A percentile compares a stretch with the other conserved stretches of the same genome.
Conservation (phyloP, 306 rosid species). For the Corylus avellana region DNA sequence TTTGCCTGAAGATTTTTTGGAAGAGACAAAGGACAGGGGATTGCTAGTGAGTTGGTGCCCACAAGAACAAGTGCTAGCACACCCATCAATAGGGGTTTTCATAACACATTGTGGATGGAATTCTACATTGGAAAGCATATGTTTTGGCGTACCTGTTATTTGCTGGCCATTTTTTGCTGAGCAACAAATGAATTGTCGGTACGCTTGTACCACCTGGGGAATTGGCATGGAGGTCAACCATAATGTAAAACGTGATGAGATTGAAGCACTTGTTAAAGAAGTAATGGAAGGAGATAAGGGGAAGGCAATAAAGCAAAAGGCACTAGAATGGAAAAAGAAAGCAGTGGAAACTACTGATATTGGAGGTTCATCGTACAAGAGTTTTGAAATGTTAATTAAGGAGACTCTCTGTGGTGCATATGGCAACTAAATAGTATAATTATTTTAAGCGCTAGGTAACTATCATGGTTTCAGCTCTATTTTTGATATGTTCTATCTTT, state of each 20-base stretch:
- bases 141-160: conserved; percentile 45
- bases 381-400: conserved; percentile 41
- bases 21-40: too few relatives aligned
- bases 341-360: conserved; percentile 37
- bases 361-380: conserved; percentile 36
- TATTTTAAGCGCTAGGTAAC: too few relatives aligned
- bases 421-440: too few relatives aligned
- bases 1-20: too few relatives aligned
- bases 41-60: too few relatives aligned
- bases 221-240: conserved; percentile 41
- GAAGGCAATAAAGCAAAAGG: conserved; percentile 29
- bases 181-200: conserved; percentile 48
- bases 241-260: conserved; percentile 38
- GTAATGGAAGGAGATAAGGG: conserved; percentile 40
- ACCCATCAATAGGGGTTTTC: conserved; percentile 32
- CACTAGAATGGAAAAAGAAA: conserved; percentile 41
- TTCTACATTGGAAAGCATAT: conserved; percentile 35
- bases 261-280: conserved; percentile 39
- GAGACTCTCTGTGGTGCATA: conserved; percentile 27
- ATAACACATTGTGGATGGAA: conserved; percentile 65
- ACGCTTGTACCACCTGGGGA: conserved; percentile 38
- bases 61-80: too few relatives aligned
- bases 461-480: too few relatives aligned
- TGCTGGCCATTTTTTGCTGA: conserved; percentile 61
- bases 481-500: too few relatives aligned